Conservation (phyloP, 202 grass and related monocot genomes). For the Setaria italica region DNA sequence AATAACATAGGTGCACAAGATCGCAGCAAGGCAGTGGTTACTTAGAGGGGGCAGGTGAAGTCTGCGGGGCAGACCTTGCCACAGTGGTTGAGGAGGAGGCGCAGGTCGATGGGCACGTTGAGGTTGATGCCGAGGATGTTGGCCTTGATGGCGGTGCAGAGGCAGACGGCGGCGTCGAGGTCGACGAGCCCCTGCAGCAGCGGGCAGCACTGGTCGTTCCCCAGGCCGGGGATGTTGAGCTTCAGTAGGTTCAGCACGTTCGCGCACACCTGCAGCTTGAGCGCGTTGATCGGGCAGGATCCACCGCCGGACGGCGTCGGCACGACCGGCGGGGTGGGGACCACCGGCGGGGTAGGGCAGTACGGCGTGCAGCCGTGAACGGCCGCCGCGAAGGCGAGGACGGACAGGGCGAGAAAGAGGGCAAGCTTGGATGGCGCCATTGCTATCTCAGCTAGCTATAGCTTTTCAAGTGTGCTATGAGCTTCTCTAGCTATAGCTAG, state of each 20-base stretch:
- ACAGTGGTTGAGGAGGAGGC: conserved; percentile 68
- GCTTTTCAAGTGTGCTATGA: neutral
- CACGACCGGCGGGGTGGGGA: neutral
- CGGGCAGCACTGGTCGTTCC: conserved; percentile 61
- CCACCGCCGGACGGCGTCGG: conserved; percentile 18
- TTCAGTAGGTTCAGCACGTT: conserved; percentile 69
- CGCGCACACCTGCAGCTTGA: conserved; percentile 73
- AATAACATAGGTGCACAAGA: neutral
- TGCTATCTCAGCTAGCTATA: neutral
- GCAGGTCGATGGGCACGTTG: conserved; percentile 52
- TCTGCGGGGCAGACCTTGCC: conserved; percentile 61
- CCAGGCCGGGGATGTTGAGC: conserved; percentile 46
- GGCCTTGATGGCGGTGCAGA: conserved; percentile 80
- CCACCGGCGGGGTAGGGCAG: conserved; percentile 22
- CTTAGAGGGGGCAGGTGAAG: conserved; percentile 55
- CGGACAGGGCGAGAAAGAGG: conserved; percentile 49
- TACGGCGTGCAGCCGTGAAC: conserved; percentile 39
- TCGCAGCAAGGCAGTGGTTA: neutral
- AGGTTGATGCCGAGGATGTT: conserved; percentile 64
- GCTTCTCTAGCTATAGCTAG: neutral
- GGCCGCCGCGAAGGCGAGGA: conserved; percentile 4
- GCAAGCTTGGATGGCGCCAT: conserved; percentile 11
- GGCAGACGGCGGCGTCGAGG: conserved; percentile 69
- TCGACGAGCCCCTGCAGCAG: conserved; percentile 56
- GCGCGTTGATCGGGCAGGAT: conserved; percentile 53